A percentile compares a stretch with the other conserved stretches of the same genome.
Conservation (phyloP, 2,329 filamentous ascomycete species). For the Fusarium clavum region DNA sequence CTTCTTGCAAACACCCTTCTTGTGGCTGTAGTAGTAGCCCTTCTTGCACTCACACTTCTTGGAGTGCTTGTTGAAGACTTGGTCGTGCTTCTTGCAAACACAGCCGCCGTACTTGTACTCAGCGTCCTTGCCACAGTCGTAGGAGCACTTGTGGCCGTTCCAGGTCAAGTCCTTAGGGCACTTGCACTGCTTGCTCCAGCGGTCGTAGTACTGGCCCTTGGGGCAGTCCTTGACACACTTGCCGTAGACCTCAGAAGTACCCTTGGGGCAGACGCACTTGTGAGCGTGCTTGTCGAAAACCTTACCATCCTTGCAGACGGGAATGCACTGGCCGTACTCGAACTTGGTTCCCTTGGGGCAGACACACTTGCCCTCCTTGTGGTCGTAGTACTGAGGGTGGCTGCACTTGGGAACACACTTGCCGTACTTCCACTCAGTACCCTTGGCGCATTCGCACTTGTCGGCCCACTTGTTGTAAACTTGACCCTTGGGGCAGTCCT, state of each 20-base stretch:
- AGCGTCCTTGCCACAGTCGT: conserved; percentile 36
- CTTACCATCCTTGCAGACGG: conserved; percentile 21
- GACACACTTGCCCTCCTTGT: conserved; percentile 8
- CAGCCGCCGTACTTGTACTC: conserved; percentile 37
- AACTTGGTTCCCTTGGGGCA: conserved; percentile 29
- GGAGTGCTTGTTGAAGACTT: conserved; percentile 28
- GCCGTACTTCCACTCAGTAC: conserved; percentile 11
- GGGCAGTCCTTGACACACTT: conserved; percentile 26
- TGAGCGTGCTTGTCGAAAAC: neutral
- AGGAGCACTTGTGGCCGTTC: conserved; percentile 29
- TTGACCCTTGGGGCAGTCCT: conserved; percentile 20
- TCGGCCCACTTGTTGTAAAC: conserved; percentile 1
- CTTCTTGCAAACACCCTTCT: conserved; percentile 33
- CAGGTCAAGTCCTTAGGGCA: conserved; percentile 37
- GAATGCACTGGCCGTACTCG: conserved; percentile 23
- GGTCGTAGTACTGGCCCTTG: conserved; percentile 36
- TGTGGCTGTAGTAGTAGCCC: conserved; percentile 19
- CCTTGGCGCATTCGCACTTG: conserved; percentile 23
- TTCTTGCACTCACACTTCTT: conserved; percentile 36
- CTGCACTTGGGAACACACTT: conserved; percentile 8
- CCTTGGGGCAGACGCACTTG: conserved; percentile 33
- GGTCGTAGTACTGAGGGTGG: neutral
- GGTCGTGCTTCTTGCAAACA: conserved; percentile 37
- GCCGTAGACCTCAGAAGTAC: conserved; percentile 16
- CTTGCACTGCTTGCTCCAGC: conserved; percentile 36